Evolutionary conservation across 2,329 filamentous ascomycete genomes (phyloP).

Genomic region (Verticillium longisporum): DNA sequence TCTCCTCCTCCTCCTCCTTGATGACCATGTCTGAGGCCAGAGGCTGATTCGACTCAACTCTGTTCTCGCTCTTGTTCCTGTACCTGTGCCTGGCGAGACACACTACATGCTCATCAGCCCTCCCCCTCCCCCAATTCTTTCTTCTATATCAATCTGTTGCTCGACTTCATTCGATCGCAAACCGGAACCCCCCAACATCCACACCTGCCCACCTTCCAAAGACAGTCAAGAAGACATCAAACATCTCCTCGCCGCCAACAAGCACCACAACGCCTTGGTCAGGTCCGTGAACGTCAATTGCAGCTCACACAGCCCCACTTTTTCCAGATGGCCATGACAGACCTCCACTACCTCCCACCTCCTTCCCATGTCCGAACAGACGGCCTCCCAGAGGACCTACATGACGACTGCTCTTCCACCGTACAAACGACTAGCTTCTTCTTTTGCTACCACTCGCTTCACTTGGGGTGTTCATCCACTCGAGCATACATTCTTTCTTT

Average conservation of each 20-base stretch:
- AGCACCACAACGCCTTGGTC: not conserved
- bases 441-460: constrained; percentile 6
- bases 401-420: constrained; percentile 5
- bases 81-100: not conserved
- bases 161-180: not conserved
- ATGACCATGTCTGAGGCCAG: not conserved
- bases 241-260: not conserved
- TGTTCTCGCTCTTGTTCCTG: not conserved
- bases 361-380: constrained; percentile 3
- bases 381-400: constrained; percentile 5
- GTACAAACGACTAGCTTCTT: constrained; percentile 3
- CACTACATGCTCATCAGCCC: not conserved
- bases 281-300: not conserved
- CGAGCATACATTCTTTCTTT: not conserved
- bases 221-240: not conserved
- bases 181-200: not conserved
- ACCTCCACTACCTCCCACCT: constrained; percentile 7
- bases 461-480: not conserved
- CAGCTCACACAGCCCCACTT: not conserved
- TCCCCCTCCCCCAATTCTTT: not conserved
- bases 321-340: constrained; percentile 5
- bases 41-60: not conserved
- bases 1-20: not conserved
- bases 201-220: not conserved
- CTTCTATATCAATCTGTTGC: not conserved